These are phyloP conservation scores for Nepenthes gracilis DNA, from an alignment of 148 eudicot genomes.

Conservation along the genomic window DNA sequence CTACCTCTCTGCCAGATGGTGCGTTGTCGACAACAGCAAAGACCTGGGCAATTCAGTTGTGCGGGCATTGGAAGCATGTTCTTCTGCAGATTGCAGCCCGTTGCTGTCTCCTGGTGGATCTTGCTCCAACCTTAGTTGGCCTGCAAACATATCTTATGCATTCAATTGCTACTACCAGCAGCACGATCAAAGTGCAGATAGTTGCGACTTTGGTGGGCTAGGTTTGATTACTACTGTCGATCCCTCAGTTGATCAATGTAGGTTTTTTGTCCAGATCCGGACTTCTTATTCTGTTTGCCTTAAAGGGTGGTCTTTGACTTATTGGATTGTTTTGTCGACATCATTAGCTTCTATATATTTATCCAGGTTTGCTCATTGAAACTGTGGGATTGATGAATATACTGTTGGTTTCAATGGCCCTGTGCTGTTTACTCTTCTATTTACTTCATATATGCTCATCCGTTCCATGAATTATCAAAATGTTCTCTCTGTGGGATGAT, in stretches of 20 bases:
- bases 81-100: slow-evolving; percentile 59
- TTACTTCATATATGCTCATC: no score
- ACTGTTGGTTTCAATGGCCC: not conserved
- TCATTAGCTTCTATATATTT: slow-evolving; percentile 19
- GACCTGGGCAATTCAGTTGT: slow-evolving; percentile 53
- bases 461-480: no score
- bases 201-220: slow-evolving; percentile 77
- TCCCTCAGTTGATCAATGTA: slow-evolving; percentile 64
- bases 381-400: not conserved
- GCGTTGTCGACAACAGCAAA: slow-evolving; percentile 67
- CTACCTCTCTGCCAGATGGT: slow-evolving; percentile 72
- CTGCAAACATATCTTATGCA: slow-evolving; percentile 76
- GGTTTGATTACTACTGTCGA: slow-evolving; percentile 84
- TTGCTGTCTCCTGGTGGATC: slow-evolving; percentile 62
- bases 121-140: slow-evolving; percentile 71
- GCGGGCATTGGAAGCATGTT: slow-evolving; percentile 46
- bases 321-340: slow-evolving; percentile 18
- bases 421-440: no score
- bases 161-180: slow-evolving; percentile 81
- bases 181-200: slow-evolving; percentile 60
- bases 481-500: no score
- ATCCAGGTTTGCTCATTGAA: not conserved
- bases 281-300: slow-evolving; percentile 27
- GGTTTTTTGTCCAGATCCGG: slow-evolving; percentile 49
- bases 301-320: slow-evolving; percentile 7